These are phyloP conservation scores for Glutinoglossum americanum DNA, from an alignment of 495 filamentous ascomycete genomes.

Conservation along the genomic window DNA sequence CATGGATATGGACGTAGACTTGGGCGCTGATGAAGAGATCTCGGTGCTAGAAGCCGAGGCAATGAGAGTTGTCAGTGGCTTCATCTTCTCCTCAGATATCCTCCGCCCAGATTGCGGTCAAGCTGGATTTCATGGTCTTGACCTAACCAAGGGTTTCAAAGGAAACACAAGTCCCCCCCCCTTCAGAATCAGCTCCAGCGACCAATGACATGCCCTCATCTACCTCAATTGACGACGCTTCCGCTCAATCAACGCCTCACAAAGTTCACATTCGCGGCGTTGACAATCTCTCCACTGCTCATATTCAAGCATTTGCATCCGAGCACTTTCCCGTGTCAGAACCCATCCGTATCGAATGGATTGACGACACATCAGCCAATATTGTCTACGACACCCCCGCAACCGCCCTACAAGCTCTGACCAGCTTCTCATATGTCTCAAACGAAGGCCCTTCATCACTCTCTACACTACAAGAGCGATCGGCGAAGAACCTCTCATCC, in stretches of 20 bases:
- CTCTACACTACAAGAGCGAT: conserved; percentile 28
- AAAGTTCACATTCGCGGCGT: conserved; percentile 73
- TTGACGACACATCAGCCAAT: conserved; percentile 83
- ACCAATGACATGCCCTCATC: not conserved
- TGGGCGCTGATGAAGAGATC: conserved; percentile 27
- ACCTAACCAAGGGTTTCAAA: not conserved
- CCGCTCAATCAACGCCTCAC: conserved; percentile 19
- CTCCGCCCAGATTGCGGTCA: not conserved
- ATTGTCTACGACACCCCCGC: conserved; percentile 49
- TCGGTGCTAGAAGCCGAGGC: conserved; percentile 26
- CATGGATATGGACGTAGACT: conserved; percentile 56
- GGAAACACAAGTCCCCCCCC: not conserved
- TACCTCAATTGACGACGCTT: not conserved
- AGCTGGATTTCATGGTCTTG: not conserved
- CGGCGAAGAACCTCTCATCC: conserved; percentile 37
- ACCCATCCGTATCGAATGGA: conserved; percentile 63
- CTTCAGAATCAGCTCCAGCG: conserved; percentile 2
- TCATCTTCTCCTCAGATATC: not conserved
- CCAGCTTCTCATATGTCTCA: conserved; percentile 29
- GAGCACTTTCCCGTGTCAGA: conserved; percentile 35
- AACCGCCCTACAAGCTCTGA: conserved; percentile 51
- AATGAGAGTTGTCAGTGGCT: conserved; percentile 15
- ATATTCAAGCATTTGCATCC: conserved; percentile 47
- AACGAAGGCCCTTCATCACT: conserved; percentile 14
- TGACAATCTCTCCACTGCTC: conserved; percentile 53